These are phyloP conservation scores for Debaryomycetaceae sp. DNA, from an alignment of 1,139 yeast genomes.

Conservation along the genomic window DNA sequence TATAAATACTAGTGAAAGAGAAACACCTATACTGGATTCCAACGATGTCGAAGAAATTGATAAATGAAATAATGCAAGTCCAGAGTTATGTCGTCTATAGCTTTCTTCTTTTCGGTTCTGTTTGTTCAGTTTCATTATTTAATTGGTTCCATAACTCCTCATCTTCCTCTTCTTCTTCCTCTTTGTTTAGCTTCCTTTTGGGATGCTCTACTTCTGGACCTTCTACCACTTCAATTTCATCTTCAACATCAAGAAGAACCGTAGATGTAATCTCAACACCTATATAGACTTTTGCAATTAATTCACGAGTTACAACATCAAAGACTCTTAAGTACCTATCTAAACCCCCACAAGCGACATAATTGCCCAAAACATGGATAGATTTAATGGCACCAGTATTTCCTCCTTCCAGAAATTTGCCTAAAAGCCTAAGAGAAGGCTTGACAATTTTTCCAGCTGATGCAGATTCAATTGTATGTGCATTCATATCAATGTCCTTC, in stretches of 20 bases:
- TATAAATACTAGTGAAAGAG: slow-evolving; percentile 60
- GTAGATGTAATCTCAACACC: slow-evolving; percentile 71
- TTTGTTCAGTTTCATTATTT: slow-evolving; percentile 21
- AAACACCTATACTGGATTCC: slow-evolving; percentile 2
- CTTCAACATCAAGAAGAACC: slow-evolving; percentile 48
- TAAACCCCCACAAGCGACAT: slow-evolving; percentile 68
- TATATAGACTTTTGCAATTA: slow-evolving; percentile 67
- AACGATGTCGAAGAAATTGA: background rate
- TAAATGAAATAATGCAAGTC: background rate
- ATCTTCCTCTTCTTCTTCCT: slow-evolving; percentile 29
- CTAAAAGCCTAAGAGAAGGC: slow-evolving; percentile 39
- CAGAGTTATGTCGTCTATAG: slow-evolving; percentile 4
- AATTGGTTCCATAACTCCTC: slow-evolving; percentile 41
- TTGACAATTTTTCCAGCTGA: slow-evolving; percentile 41
- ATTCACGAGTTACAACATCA: slow-evolving; percentile 54
- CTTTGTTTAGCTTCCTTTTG: slow-evolving; percentile 21
- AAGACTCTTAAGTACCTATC: slow-evolving; percentile 84
- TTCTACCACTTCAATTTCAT: slow-evolving; percentile 24
- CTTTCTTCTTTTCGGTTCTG: slow-evolving; percentile 22
- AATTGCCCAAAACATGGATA: slow-evolving; percentile 21
- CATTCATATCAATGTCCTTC: slow-evolving; percentile 34
- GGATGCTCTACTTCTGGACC: background rate
- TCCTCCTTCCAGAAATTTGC: slow-evolving; percentile 42
- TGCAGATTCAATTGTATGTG: slow-evolving; percentile 38
- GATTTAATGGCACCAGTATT: slow-evolving; percentile 47